These are phyloP conservation scores for Rheum nobile DNA, from an alignment of 148 eudicot genomes.

Conservation along the genomic window DNA sequence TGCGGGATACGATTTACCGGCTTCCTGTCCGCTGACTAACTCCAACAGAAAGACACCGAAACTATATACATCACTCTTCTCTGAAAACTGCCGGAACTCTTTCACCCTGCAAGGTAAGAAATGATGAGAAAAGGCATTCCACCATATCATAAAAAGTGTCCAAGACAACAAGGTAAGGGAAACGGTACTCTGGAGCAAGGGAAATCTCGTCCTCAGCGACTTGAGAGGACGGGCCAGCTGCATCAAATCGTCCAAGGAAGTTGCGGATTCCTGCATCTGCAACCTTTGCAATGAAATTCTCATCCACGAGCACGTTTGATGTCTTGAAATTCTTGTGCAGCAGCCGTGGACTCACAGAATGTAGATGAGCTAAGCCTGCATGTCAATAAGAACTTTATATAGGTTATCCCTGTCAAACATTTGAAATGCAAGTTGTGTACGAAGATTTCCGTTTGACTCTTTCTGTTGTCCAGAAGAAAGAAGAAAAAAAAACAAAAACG, in stretches of 20 bases:
- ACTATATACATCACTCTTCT: constrained; percentile 79
- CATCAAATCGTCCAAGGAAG: constrained; percentile 68
- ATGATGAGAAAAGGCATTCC: neutral
- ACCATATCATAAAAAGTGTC: neutral
- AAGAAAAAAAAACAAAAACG: constrained; percentile 48
- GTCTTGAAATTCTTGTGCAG: constrained; percentile 93
- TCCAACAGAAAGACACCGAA: constrained; percentile 88
- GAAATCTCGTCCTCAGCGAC: constrained; percentile 60
- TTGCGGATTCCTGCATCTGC: constrained; percentile 94
- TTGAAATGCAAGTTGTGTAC: neutral
- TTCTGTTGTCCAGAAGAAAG: constrained; percentile 5
- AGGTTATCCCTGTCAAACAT: neutral
- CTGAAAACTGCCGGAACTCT: constrained; percentile 83
- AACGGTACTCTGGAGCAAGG: constrained; percentile 78
- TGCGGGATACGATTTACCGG: constrained; percentile 39
- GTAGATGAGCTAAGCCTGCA: constrained; percentile 89
- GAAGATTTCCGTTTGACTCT: neutral
- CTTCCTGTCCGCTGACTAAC: constrained; percentile 75
- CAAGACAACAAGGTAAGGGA: neutral
- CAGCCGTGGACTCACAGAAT: constrained; percentile 94
- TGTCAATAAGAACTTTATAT: neutral
- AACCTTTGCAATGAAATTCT: constrained; percentile 90
- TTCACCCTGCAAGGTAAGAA: constrained; percentile 46
- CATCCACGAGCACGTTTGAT: constrained; percentile 93
- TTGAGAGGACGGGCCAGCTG: constrained; percentile 77